These are phyloP conservation scores for Blastobotrys parvus DNA, from an alignment of 805 yeast genomes.

Conservation along the genomic window DNA sequence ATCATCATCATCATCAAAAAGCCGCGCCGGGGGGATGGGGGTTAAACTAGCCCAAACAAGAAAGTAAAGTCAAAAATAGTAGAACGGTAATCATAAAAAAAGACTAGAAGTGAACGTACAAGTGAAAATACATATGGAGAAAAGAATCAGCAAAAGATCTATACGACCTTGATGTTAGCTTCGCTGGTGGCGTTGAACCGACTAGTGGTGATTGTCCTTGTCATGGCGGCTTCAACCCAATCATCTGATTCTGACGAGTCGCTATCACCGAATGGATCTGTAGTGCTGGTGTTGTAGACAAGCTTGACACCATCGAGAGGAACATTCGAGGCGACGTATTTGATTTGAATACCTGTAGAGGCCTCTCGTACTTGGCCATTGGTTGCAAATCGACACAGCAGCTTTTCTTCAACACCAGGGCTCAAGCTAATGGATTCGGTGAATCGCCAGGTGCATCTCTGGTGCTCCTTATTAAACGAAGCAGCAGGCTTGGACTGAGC, in stretches of 20 bases:
- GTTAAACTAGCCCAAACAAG: too few relatives aligned
- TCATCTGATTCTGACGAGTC: slow-evolving; percentile 4
- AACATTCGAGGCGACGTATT: slow-evolving; percentile 13
- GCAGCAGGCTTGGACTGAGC: slow-evolving; percentile 93
- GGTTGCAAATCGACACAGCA: slow-evolving; percentile 82
- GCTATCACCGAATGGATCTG: slow-evolving; percentile 14
- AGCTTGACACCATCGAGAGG: slow-evolving; percentile 3
- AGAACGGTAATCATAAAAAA: too few relatives aligned
- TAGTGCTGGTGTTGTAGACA: slow-evolving; percentile 6
- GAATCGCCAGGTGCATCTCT: slow-evolving; percentile 81
- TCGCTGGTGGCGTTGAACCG: slow-evolving; percentile 5
- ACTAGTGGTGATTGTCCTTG: background rate
- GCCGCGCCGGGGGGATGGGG: too few relatives aligned
- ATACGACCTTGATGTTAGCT: background rate
- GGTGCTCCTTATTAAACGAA: slow-evolving; percentile 76
- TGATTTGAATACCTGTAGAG: slow-evolving; percentile 62
- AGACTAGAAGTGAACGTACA: too few relatives aligned
- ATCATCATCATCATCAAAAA: too few relatives aligned
- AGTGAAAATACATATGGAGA: too few relatives aligned
- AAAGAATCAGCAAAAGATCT: background rate
- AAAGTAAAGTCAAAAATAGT: too few relatives aligned
- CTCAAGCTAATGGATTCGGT: slow-evolving; percentile 29
- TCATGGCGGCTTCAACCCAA: background rate
- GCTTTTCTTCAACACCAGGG: slow-evolving; percentile 47
- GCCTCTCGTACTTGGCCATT: slow-evolving; percentile 60